phyloP scores from a whole-genome alignment of 495 filamentous ascomycete genomes.

The Xeromyces bisporus region DNA sequence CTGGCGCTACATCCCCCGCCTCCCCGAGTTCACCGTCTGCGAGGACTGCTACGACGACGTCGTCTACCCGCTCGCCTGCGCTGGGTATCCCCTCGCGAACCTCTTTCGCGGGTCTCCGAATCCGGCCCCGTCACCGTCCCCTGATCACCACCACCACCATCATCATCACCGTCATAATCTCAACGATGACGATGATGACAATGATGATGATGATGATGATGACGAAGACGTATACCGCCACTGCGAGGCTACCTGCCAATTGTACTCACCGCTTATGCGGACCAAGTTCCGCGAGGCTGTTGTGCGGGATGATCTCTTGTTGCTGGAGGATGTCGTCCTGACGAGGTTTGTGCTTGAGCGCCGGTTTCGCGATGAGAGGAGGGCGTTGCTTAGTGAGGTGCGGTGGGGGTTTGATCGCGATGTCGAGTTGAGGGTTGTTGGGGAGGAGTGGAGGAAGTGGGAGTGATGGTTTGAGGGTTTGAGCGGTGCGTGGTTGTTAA shows the following conservation, averaged over 20 bases:
- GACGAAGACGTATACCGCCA: conserved; percentile 27
- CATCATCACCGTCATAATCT: no score
- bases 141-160: no score
- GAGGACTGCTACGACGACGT: conserved; percentile 55
- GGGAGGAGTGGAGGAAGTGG: conserved; percentile 38
- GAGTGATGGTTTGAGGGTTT: no score
- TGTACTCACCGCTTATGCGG: conserved; percentile 64
- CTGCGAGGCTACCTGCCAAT: conserved; percentile 44
- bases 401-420: conserved; percentile 29
- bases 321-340: conserved; percentile 23
- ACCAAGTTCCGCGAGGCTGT: conserved; percentile 43
- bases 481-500: no score
- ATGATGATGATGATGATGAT: no score
- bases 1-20: conserved; percentile 46
- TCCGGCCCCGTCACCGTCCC: conserved; percentile 24
- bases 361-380: conserved; percentile 29
- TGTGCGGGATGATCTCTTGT: conserved; percentile 36
- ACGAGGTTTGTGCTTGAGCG: conserved; percentile 27
- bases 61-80: conserved; percentile 43
- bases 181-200: no score
- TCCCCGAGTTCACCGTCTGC: conserved; percentile 52
- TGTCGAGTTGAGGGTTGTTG: conserved; percentile 27
- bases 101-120: conserved; percentile 34
- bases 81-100: conserved; percentile 34
- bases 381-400: conserved; percentile 24